Evolutionary conservation across 495 filamentous ascomycete genomes (phyloP).

Genomic region (Penicillium desertorum): DNA sequence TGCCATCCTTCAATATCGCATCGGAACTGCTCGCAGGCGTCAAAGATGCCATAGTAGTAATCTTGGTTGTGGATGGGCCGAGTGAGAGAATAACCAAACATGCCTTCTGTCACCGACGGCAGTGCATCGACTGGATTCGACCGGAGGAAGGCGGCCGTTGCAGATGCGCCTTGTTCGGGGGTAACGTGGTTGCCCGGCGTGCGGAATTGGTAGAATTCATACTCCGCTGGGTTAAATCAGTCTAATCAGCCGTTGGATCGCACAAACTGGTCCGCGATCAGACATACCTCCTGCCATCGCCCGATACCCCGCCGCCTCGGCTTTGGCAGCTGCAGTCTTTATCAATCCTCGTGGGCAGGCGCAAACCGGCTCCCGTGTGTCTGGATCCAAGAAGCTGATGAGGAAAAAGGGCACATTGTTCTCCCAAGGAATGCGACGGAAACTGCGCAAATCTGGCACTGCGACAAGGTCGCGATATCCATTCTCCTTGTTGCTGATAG

Average conservation of each 20-base stretch:
- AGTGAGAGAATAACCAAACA: conserved; percentile 98
- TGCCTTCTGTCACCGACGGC: conserved; percentile 84
- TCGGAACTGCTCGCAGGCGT: conserved; percentile 75
- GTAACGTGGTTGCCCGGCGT: conserved; percentile 53
- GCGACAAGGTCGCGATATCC: conserved; percentile 91
- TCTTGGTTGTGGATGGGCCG: conserved; percentile 88
- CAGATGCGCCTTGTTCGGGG: conserved; percentile 61
- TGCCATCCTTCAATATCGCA: conserved; percentile 96
- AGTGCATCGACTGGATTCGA: conserved; percentile 69
- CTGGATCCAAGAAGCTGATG: conserved; percentile 72
- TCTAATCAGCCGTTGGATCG: not conserved
- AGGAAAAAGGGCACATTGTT: conserved; percentile 90
- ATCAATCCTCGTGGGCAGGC: conserved; percentile 82
- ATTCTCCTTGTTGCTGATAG: conserved; percentile 88
- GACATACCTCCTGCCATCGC: conserved; percentile 90
- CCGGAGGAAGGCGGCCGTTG: conserved; percentile 70
- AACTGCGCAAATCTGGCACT: conserved; percentile 75
- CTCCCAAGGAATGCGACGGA: conserved; percentile 94
- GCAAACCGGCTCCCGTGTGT: conserved; percentile 60
- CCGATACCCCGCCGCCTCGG: conserved; percentile 61
- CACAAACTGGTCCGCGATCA: not conserved
- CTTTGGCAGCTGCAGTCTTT: conserved; percentile 63
- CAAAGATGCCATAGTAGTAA: conserved; percentile 89
- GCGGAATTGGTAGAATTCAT: conserved; percentile 96
- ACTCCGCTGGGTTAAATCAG: conserved; percentile 65